phyloP scores from a whole-genome alignment of 2,329 filamentous ascomycete species.

The Pseudogymnoascus pannorum region DNA sequence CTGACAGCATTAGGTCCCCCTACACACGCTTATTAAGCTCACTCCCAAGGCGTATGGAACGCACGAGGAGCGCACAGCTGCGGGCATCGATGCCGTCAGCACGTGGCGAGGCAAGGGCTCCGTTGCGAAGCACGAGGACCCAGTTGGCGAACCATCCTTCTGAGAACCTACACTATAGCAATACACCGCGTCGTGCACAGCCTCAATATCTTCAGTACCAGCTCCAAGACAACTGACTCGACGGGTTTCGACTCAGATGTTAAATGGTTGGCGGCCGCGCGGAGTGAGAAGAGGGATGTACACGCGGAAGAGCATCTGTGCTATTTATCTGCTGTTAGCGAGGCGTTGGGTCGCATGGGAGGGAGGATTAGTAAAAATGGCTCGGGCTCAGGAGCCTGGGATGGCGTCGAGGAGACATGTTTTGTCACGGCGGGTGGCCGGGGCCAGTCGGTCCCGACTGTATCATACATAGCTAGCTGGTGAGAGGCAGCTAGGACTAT shows the following conservation, averaged over 20 bases:
- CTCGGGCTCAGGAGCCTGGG: background rate
- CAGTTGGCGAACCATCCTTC: background rate
- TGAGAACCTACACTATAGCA: background rate
- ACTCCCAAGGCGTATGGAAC: slow-evolving; percentile 93
- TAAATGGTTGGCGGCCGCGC: background rate
- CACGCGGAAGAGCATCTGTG: background rate
- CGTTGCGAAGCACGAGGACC: slow-evolving; percentile 72
- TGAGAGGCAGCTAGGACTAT: background rate
- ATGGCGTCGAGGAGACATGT: slow-evolving; percentile 5
- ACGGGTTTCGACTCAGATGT: background rate
- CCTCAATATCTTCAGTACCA: background rate
- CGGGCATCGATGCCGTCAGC: slow-evolving; percentile 90
- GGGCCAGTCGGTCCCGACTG: background rate
- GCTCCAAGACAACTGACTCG: background rate
- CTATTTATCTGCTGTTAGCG: slow-evolving; percentile 7
- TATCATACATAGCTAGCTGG: background rate
- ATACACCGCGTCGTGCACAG: background rate
- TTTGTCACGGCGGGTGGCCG: background rate
- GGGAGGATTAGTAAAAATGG: background rate
- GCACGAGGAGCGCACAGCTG: slow-evolving; percentile 77
- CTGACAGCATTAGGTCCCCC: slow-evolving; percentile 56
- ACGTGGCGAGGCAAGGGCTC: slow-evolving; percentile 94
- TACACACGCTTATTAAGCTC: slow-evolving; percentile 94
- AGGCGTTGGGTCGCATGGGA: slow-evolving; percentile 6
- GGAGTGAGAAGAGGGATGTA: background rate